Evolutionary conservation across 1,284 basidiomycete genomes (phyloP).

Genomic region (Xanthoconium separans): DNA sequence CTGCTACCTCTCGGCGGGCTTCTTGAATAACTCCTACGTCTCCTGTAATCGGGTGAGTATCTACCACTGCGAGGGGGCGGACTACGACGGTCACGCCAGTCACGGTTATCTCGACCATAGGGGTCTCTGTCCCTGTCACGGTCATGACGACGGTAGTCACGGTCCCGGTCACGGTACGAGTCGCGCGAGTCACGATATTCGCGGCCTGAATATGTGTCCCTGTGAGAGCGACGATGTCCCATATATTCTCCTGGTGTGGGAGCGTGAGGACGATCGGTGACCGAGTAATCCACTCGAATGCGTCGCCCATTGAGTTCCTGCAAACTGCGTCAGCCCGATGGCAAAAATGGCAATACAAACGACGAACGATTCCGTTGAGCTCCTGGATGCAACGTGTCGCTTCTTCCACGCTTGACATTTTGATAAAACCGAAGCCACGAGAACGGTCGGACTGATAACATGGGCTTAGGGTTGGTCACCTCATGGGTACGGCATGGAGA

Average conservation of each 20-base stretch:
- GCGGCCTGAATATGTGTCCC: slow-evolving; percentile 50
- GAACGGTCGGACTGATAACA: slow-evolving; percentile 83
- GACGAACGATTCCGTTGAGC: slow-evolving; percentile 86
- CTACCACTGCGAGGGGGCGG: slow-evolving; percentile 61
- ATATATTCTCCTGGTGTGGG: slow-evolving; percentile 98
- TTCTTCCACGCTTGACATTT: slow-evolving; percentile 86
- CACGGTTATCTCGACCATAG: slow-evolving; percentile 53
- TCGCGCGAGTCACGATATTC: slow-evolving; percentile 52
- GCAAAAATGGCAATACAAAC: background rate
- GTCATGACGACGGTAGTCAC: slow-evolving; percentile 49
- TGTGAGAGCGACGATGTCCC: slow-evolving; percentile 76
- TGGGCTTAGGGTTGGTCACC: slow-evolving; percentile 16
- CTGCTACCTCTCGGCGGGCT: slow-evolving; percentile 77
- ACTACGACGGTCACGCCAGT: slow-evolving; percentile 67
- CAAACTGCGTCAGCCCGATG: slow-evolving; percentile 10
- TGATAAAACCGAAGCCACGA: slow-evolving; percentile 97
- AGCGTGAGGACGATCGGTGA: slow-evolving; percentile 90
- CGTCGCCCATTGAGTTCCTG: slow-evolving; percentile 93
- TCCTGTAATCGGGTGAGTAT: slow-evolving; percentile 73
- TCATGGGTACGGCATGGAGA: slow-evolving; percentile 34
- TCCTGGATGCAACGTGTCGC: slow-evolving; percentile 87
- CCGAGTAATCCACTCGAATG: slow-evolving; percentile 96
- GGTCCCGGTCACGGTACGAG: slow-evolving; percentile 51
- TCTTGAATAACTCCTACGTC: slow-evolving; percentile 72
- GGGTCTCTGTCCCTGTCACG: slow-evolving; percentile 57